Percentiles rank a stretch among this genome's conserved stretches.
phyloP scores from a whole-genome alignment of 2,329 filamentous ascomycete genomes.

The Mollisiaceae sp. region DNA sequence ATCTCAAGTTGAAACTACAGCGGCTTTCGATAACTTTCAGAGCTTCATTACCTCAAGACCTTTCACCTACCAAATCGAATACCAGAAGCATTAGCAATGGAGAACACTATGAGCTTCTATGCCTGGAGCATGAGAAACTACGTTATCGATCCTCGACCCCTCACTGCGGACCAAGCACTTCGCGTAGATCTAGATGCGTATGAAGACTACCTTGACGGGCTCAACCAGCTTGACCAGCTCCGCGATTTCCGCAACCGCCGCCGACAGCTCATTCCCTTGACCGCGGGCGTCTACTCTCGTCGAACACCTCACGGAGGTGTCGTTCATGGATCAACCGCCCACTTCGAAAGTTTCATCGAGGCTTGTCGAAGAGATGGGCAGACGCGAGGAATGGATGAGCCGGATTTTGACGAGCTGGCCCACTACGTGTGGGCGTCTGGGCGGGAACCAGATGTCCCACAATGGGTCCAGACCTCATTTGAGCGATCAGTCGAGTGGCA shows the following conservation, averaged over 20 bases:
- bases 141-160: neutral
- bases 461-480: neutral
- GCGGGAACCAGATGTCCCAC: neutral
- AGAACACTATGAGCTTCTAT: neutral
- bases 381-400: neutral
- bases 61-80: neutral
- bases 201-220: neutral
- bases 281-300: neutral
- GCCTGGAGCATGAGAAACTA: neutral
- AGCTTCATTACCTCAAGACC: neutral
- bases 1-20: neutral
- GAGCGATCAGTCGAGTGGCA: neutral
- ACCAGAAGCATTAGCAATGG: neutral
- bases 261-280: neutral
- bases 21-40: neutral
- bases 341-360: neutral
- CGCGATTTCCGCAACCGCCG: neutral
- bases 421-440: neutral
- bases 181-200: neutral
- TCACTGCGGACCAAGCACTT: slow-evolving; percentile 3
- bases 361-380: neutral
- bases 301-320: neutral
- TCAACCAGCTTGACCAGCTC: neutral
- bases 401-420: neutral
- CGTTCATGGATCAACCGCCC: neutral